Evolutionary conservation across 1,284 basidiomycete species (phyloP).

Genomic region (Butyriboletus appendiculatus): DNA sequence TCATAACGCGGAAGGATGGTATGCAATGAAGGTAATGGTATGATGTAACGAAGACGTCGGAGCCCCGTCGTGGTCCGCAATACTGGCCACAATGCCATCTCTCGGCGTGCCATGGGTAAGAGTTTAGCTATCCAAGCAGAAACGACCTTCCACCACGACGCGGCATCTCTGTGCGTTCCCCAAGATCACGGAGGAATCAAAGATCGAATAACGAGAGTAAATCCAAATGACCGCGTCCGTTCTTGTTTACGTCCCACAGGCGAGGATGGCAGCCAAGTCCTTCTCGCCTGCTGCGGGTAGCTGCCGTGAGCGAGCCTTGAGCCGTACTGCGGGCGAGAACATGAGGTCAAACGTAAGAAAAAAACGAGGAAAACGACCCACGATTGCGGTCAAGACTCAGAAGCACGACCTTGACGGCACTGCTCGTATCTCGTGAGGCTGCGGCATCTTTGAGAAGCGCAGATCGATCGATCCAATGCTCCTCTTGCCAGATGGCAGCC

Average conservation of each 20-base stretch:
- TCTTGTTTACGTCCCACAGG: slow-evolving; percentile 35
- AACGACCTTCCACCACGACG: slow-evolving; percentile 9
- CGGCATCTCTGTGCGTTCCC: slow-evolving; percentile 2
- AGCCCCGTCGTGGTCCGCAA: slow-evolving; percentile 5
- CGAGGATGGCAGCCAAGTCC: slow-evolving; percentile 67
- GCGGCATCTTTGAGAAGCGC: slow-evolving; percentile 55
- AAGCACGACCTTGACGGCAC: slow-evolving; percentile 81
- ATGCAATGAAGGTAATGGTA: slow-evolving; percentile 28
- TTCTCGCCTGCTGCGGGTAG: slow-evolving; percentile 76
- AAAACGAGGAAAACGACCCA: slow-evolving; percentile 43
- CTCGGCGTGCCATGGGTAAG: slow-evolving; percentile 33
- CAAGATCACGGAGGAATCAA: slow-evolving; percentile 7
- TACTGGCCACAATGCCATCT: slow-evolving; percentile 8
- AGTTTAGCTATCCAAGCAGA: slow-evolving; percentile 8
- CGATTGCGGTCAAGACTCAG: slow-evolving; percentile 92
- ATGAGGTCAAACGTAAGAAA: slow-evolving; percentile 17
- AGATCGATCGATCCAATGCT: slow-evolving; percentile 89
- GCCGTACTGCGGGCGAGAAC: slow-evolving; percentile 53
- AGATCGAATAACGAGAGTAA: slow-evolving; percentile 1
- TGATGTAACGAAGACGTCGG: slow-evolving; percentile 11
- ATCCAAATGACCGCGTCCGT: not conserved
- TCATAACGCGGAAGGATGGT: slow-evolving; percentile 3
- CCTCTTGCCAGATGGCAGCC: slow-evolving; percentile 89
- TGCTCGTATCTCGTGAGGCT: slow-evolving; percentile 38
- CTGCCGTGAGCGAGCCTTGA: slow-evolving; percentile 83